Percentiles rank a stretch among this genome's conserved stretches.
These are phyloP conservation scores for Setaria viridis DNA, from an alignment of 202 grass and related monocot species.

Conservation along the genomic window DNA sequence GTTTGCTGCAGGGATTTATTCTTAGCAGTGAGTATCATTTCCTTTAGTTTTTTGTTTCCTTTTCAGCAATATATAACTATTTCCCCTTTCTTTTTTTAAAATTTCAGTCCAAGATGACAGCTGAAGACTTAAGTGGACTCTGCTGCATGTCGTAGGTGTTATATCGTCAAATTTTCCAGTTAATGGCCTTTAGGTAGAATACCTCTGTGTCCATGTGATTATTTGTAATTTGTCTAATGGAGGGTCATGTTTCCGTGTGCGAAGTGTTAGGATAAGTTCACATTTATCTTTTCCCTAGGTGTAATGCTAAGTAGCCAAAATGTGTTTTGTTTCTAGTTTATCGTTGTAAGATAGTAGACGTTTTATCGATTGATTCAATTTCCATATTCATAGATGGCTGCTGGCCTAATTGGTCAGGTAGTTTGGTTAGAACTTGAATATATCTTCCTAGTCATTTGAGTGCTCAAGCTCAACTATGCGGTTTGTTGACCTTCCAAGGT, in stretches of 20 bases:
- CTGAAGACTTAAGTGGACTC: not conserved
- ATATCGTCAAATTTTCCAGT: not conserved
- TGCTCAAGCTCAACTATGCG: too few relatives aligned
- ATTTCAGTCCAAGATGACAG: conserved; percentile 83
- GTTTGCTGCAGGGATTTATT: conserved; percentile 94
- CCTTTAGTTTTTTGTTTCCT: not conserved
- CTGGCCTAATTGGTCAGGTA: not conserved
- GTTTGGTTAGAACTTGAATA: too few relatives aligned
- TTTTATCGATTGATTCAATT: not conserved
- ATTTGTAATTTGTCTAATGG: conserved; percentile 8
- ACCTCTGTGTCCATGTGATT: conserved; percentile 25
- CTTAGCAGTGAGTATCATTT: conserved; percentile 81
- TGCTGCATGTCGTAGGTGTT: conserved; percentile 25
- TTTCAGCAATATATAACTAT: conserved; percentile 10
- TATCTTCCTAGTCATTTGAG: too few relatives aligned
- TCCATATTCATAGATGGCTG: not conserved
- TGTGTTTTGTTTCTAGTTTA: conserved; percentile 2
- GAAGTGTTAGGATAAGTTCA: conserved; percentile 29
- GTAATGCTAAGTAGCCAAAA: not conserved
- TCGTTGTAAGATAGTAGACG: not conserved
- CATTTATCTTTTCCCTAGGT: conserved; percentile 16
- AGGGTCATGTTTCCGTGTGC: conserved; percentile 21
- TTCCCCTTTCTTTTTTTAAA: not conserved
- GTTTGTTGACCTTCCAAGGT: too few relatives aligned
- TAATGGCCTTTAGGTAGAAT: conserved; percentile 34